Base-by-base conservation (phyloP, 2,329 filamentous ascomycete genomes). In the Penicillium sp. region DNA sequence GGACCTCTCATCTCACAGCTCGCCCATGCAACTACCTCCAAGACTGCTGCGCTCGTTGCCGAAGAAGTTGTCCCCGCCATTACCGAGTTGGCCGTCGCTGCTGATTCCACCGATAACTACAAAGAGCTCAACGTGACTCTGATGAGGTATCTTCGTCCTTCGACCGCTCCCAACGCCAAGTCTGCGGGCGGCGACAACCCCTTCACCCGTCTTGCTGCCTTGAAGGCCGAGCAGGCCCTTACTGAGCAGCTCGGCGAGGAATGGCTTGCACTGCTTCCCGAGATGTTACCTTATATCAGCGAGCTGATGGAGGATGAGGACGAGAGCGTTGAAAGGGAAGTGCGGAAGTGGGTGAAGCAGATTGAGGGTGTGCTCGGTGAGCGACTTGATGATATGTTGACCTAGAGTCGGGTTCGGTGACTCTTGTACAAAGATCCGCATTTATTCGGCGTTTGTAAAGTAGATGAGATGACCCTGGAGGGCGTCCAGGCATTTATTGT, bases 251-350 rank as follows among this genome's bases (percentile, higher is more conserved):
- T 98, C 27, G 93, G 93, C 59, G 93, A 98, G 74, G 95, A 99
- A 72, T 99, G 95, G 95, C 78, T 99, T 60, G 85, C 88, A 1
- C 85, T 96, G 80, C 76, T 98, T 72, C 92, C 94, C 0, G 95
- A 99, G 83, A 98, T 97, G 89, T 79, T 99, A 73, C 94, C 96
- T 19, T 91, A 94, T 64, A 96, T 99, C 68, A 96, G 91, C 70
- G 95, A 99, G 79, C 76, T 96, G 70, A 89, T 96, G 78, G 95
- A 99, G 73, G 95, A 99, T 73, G 95, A 98, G 66, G 93, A 98
- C 71, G 95, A 98, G 78, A 83, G 84, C 31, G 94, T 99, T 24
- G 95, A 99, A 80, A 82, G 87, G 71, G 93, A 96, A 80, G 94
- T 92, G 39, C 85, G 93, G 72, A 83, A 87, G 69, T 97, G 95